Evolutionary conservation across 768 basidiomycete species (phyloP).

Genomic region (Rhodosporidiobolus sp.): DNA sequence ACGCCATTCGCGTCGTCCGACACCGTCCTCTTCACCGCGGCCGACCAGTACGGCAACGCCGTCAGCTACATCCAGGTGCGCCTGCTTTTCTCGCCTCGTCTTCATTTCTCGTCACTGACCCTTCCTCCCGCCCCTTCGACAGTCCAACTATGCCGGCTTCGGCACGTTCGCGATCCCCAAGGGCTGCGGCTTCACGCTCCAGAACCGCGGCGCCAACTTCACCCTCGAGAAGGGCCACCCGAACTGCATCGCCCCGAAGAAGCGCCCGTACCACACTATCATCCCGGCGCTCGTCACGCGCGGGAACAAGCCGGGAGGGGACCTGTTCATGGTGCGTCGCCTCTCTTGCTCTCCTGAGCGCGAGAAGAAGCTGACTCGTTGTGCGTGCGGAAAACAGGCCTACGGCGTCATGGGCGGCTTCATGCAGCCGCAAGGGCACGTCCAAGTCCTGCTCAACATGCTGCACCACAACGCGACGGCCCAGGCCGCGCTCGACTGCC

Average conservation of each 20-base stretch:
- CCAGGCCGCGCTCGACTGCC: conserved; percentile 88
- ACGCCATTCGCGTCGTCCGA: conserved; percentile 80
- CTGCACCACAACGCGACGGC: conserved; percentile 73
- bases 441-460: conserved; percentile 67
- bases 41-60: conserved; percentile 52
- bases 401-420: conserved; percentile 60
- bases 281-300: conserved; percentile 78
- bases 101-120: not conserved
- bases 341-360: conserved; percentile 23
- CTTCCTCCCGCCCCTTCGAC: conserved; percentile 42
- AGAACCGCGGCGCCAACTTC: conserved; percentile 88
- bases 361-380: conserved; percentile 3
- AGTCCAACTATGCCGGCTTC: conserved; percentile 86
- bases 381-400: not conserved
- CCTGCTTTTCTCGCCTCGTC: not conserved
- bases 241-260: conserved; percentile 62
- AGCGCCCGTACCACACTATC: conserved; percentile 42
- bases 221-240: conserved; percentile 74
- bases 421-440: conserved; percentile 83
- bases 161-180: conserved; percentile 81
- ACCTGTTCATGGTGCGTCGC: conserved; percentile 66
- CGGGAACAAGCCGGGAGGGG: conserved; percentile 50
- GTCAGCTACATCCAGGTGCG: conserved; percentile 43
- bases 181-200: conserved; percentile 92
- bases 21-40: conserved; percentile 89